Evolutionary conservation across 441 rosid genomes (phyloP), one percentile per base, ranked within the genome.

Genomic region (Raphanus hybrid): DNA sequence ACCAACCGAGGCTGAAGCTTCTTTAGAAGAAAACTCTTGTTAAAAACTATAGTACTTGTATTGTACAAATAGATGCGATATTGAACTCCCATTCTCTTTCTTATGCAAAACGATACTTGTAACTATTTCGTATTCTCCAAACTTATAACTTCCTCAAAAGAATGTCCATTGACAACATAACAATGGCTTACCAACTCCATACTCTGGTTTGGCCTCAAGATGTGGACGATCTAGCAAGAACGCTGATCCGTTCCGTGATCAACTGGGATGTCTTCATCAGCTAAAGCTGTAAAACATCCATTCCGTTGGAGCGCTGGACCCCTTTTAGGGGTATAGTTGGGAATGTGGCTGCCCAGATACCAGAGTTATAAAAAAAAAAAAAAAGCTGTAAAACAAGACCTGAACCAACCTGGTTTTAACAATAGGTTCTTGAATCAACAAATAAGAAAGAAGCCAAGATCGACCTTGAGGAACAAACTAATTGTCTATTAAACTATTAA

Each of bases 331-430:
- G 18, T 18, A 18, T 18, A 18, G 18, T 18, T 18, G 18, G 18
- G 18, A 18, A 18, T 18, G 18, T 18, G 18, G 18, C 18, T 18
- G 18, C 18, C 18, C 18, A 18, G 18, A 18, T 18, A 18, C 18
- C 18, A 18, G 18, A 18, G 18, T 18, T 18, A 18, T 18, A 0
- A 18, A 18, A 18, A 18, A 18, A 18, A 18, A 18, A 18, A 18
- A 18, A 92, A 82, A 59, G 88, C 78, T 6, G 97, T 81, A 78
- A 91, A 91, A 85, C 96, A 90, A 73, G 91, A 92, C 20, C 97
- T 80, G 78, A 92, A 95, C 97, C 99, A 95, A 70, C 99, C 98
- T 0, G 91, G 93, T 82, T 94, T 92, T 75, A 88, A 84, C 96
- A 90, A 80, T 90, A 94, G 70, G 91, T 86, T 6, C 97, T 92